A percentile compares a stretch with the other conserved stretches of the same genome.
Evolutionary conservation across 805 yeast species (phyloP).

Genomic region (Clavispora santaluciae): DNA sequence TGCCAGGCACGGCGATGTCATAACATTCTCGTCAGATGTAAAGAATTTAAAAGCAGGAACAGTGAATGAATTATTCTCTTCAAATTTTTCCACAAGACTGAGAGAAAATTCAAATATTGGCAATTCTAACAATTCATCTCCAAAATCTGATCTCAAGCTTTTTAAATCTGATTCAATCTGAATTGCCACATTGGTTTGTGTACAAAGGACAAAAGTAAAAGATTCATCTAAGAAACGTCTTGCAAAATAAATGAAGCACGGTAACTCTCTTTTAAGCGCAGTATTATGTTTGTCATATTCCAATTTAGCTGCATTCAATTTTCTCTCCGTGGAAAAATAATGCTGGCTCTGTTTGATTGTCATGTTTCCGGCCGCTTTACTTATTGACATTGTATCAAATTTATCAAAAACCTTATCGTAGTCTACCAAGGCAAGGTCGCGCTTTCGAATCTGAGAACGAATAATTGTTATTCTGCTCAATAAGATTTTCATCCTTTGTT

Average conservation of each 20-base stretch:
- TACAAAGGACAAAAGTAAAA: neutral
- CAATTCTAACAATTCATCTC: neutral
- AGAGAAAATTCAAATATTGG: neutral
- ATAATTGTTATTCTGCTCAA: constrained; percentile 18
- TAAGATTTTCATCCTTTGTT: constrained; percentile 14
- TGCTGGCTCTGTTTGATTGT: constrained; percentile 26
- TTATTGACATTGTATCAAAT: constrained; percentile 25
- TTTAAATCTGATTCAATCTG: neutral
- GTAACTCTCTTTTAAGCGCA: constrained; percentile 43
- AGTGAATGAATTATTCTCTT: neutral
- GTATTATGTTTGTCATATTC: constrained; percentile 34
- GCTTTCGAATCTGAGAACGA: constrained; percentile 20
- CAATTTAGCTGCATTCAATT: constrained; percentile 19
- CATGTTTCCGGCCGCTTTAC: constrained; percentile 32
- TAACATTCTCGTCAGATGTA: neutral
- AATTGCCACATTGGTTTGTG: neutral
- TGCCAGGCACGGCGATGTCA: neutral
- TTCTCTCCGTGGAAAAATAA: constrained; percentile 19
- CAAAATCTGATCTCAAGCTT: neutral
- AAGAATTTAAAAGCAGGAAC: neutral
- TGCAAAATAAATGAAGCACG: constrained; percentile 27
- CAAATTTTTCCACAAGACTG: neutral
- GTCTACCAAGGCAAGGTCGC: constrained; percentile 34
- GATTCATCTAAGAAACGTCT: neutral
- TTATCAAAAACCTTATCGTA: constrained; percentile 30